phyloP scores from a whole-genome alignment of 2,329 filamentous ascomycete species.

The Oidium heveae region DNA sequence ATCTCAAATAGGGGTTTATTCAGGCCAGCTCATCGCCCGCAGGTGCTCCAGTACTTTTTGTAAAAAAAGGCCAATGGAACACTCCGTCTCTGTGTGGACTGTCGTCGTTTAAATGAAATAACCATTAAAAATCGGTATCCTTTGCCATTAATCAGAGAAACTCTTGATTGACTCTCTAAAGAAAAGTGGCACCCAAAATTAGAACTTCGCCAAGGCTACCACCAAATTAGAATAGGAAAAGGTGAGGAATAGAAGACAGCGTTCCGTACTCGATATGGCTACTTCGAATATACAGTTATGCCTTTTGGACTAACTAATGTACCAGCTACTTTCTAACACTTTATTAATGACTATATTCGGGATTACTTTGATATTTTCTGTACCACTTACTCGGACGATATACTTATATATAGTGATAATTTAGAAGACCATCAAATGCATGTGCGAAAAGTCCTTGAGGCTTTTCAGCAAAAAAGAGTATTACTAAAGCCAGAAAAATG shows the following conservation, averaged over 20 bases:
- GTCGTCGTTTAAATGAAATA: not conserved
- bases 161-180: not conserved
- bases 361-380: slow-evolving; percentile 1
- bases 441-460: not conserved
- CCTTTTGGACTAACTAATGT: slow-evolving; percentile 1
- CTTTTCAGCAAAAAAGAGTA: not conserved
- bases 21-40: not conserved
- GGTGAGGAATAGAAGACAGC: not conserved
- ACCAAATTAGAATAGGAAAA: not conserved
- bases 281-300: not conserved
- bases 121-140: not conserved
- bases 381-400: not conserved
- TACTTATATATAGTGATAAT: not conserved
- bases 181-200: not conserved
- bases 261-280: not conserved
- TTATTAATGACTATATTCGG: not conserved
- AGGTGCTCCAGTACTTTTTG: not conserved
- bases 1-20: not conserved
- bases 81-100: not conserved
- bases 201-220: not conserved
- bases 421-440: not conserved
- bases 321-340: not conserved
- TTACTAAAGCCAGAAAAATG: not conserved
- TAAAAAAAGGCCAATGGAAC: not conserved
- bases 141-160: not conserved